Conservation (phyloP, 768 basidiomycete species). For the Udeniomyces megalosporus region DNA sequence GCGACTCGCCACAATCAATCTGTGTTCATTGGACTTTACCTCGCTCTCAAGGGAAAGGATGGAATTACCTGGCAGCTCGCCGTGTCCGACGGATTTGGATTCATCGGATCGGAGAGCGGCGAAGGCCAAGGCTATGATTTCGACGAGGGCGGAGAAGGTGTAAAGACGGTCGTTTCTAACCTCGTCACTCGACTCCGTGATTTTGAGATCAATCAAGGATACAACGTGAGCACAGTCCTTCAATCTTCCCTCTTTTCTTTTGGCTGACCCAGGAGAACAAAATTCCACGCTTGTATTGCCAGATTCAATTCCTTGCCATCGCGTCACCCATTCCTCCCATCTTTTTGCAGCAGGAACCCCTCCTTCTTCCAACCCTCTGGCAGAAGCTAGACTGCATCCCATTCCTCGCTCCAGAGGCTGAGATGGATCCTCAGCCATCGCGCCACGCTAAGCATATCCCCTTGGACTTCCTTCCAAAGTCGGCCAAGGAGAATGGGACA, state of each 20-base stretch:
- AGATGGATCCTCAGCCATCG: slow-evolving; percentile 46
- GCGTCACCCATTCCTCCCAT: slow-evolving; percentile 60
- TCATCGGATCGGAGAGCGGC: neutral
- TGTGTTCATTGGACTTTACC: too few relatives aligned
- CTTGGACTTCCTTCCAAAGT: neutral
- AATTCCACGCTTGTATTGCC: neutral
- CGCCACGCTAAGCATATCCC: slow-evolving; percentile 12
- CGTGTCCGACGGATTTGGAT: neutral
- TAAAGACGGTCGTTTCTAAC: neutral
- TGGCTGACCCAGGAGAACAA: neutral
- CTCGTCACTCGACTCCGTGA: neutral
- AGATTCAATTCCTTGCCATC: slow-evolving; percentile 65
- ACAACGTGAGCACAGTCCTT: neutral
- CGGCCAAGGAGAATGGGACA: neutral
- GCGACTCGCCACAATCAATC: too few relatives aligned
- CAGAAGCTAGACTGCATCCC: slow-evolving; percentile 43
- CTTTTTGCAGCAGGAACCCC: slow-evolving; percentile 46
- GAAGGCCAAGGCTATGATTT: neutral
- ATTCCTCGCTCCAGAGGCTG: neutral
- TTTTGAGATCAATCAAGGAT: neutral
- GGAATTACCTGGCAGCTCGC: neutral
- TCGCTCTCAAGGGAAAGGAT: neutral
- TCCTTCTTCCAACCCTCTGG: slow-evolving; percentile 74
- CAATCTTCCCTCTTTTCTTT: neutral
- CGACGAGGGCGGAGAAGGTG: neutral